Evolutionary conservation across 768 basidiomycete species (phyloP).

Genomic region (Kwoniella shandongensis): DNA sequence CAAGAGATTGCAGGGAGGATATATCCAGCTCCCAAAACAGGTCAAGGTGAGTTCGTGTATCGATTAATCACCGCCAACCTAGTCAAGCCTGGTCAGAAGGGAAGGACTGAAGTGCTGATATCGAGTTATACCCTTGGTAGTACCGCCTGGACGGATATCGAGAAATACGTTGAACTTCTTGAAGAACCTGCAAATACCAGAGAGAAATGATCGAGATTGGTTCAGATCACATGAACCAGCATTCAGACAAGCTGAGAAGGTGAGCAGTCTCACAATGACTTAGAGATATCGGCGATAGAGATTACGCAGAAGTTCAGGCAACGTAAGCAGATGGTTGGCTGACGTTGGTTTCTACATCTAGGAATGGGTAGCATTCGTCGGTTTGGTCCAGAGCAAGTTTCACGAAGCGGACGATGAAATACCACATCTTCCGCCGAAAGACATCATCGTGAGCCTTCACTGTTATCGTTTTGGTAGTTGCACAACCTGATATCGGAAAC

Average conservation of each 20-base stretch:
- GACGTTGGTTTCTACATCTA: conserved; percentile 13
- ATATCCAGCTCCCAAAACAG: conserved; percentile 76
- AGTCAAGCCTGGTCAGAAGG: no score
- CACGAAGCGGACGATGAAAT: conserved; percentile 76
- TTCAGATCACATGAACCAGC: conserved; percentile 80
- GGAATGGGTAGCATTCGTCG: conserved; percentile 85
- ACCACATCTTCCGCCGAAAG: conserved; percentile 84
- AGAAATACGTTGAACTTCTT: conserved; percentile 81
- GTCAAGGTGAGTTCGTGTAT: conserved; percentile 62
- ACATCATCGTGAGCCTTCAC: conserved; percentile 66
- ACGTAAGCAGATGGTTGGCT: background rate
- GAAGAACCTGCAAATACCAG: conserved; percentile 66
- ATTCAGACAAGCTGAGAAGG: conserved; percentile 74
- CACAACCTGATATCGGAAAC: background rate
- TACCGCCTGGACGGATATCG: conserved; percentile 81
- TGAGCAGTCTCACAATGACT: no score
- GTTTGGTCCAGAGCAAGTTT: conserved; percentile 66
- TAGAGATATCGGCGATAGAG: background rate
- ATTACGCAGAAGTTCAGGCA: background rate
- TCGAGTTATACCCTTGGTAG: conserved; percentile 53
- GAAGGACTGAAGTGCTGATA: background rate
- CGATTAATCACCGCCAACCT: background rate
- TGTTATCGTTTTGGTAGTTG: no score
- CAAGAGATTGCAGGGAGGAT: conserved; percentile 61
- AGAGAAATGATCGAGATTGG: conserved; percentile 79